phyloP scores from a whole-genome alignment of 768 basidiomycete genomes.

The Exsudoporus frostii region DNA sequence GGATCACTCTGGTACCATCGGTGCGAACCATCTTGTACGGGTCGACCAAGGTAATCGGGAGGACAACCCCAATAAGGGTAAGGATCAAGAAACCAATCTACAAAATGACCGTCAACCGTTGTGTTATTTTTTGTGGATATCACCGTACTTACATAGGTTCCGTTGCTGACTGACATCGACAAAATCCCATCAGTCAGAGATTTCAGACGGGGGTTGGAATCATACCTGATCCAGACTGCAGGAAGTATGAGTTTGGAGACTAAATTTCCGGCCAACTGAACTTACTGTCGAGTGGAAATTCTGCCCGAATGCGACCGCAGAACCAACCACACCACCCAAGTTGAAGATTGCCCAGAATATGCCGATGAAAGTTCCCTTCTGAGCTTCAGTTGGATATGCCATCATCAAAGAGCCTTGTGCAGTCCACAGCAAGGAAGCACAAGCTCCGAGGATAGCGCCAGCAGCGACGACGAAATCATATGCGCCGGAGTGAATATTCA shows the following conservation, averaged over 20 bases:
- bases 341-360: conserved; percentile 75
- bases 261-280: not conserved
- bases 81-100: conserved; percentile 77
- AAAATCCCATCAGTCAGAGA: not conserved
- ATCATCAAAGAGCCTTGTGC: conserved; percentile 54
- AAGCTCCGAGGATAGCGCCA: conserved; percentile 49
- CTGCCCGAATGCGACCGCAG: conserved; percentile 68
- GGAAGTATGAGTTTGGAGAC: not conserved
- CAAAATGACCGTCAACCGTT: not conserved
- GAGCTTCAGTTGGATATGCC: conserved; percentile 53
- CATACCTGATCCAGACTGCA: conserved; percentile 31
- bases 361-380: conserved; percentile 50
- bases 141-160: conserved; percentile 71
- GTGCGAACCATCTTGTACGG: conserved; percentile 72
- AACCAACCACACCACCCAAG: conserved; percentile 74
- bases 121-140: not conserved
- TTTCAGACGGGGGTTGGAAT: not conserved
- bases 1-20: conserved; percentile 65
- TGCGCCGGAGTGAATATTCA: conserved; percentile 35
- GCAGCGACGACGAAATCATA: conserved; percentile 46
- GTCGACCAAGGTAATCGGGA: conserved; percentile 67
- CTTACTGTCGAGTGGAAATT: conserved; percentile 63
- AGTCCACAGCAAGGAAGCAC: conserved; percentile 53
- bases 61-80: conserved; percentile 60
- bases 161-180: conserved; percentile 53